Conservation (phyloP, 1,284 basidiomycete species). For the Psilocybe mexicana region DNA sequence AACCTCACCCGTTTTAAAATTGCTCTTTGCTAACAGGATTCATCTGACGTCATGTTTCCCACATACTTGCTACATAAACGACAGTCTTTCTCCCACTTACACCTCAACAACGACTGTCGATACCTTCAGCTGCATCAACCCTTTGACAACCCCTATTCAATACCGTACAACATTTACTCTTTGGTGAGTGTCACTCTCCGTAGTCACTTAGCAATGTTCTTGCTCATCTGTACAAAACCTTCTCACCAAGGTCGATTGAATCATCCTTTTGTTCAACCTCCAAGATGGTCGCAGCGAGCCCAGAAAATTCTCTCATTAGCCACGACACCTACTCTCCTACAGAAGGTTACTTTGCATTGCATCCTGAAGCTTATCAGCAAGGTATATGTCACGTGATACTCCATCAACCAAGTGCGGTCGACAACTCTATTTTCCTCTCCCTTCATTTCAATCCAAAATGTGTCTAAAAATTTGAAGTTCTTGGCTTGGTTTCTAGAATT, state of each 20-base stretch:
- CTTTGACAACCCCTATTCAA: background rate
- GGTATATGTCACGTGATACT: conserved; percentile 11
- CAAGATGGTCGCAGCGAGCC: conserved; percentile 10
- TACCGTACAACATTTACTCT: background rate
- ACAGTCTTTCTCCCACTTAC: background rate
- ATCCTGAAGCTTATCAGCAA: background rate
- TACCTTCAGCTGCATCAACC: background rate
- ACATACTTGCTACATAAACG: conserved; percentile 1
- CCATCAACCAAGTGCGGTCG: too few relatives aligned
- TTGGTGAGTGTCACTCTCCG: background rate
- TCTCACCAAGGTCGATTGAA: background rate
- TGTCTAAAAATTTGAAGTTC: too few relatives aligned
- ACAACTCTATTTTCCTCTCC: too few relatives aligned
- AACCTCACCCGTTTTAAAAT: too few relatives aligned
- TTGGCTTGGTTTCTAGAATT: too few relatives aligned
- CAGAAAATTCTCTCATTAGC: background rate
- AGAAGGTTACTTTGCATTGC: background rate
- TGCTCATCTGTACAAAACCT: too few relatives aligned
- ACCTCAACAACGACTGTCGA: background rate
- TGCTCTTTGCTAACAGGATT: too few relatives aligned
- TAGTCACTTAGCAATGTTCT: too few relatives aligned
- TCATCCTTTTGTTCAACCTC: too few relatives aligned
- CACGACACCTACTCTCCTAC: background rate
- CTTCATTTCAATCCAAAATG: too few relatives aligned
- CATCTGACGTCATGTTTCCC: conserved; percentile 1